Evolutionary conservation across 345 rosid genomes (phyloP).

Genomic region (Mercurialis annua): DNA sequence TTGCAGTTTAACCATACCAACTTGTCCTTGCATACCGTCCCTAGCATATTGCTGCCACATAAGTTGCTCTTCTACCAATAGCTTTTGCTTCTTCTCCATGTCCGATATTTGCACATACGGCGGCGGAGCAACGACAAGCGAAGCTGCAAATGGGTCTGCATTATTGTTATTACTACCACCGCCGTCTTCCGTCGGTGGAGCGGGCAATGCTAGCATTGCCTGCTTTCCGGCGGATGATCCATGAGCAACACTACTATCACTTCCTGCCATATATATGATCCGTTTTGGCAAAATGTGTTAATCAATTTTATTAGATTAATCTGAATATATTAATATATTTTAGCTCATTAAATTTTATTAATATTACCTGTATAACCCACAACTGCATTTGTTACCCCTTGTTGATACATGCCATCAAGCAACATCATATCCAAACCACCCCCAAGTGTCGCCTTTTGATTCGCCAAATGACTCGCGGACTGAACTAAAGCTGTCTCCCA

Average conservation of each 20-base stretch:
- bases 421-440: conserved; percentile 51
- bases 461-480: conserved; percentile 47
- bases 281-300: too few species aligned
- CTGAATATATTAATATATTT: too few species aligned
- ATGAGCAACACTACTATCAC: conserved; percentile 61
- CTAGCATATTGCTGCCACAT: conserved; percentile 55
- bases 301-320: too few species aligned
- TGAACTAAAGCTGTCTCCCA: conserved; percentile 82
- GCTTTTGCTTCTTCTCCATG: conserved; percentile 53
- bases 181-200: conserved; percentile 28
- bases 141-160: conserved; percentile 56
- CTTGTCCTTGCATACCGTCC: conserved; percentile 51
- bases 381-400: conserved; percentile 29
- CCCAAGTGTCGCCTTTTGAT: conserved; percentile 32
- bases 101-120: conserved; percentile 58
- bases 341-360: too few species aligned
- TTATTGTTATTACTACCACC: neutral
- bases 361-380: conserved; percentile 24
- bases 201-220: conserved; percentile 46
- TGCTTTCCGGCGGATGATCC: conserved; percentile 50
- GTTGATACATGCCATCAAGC: conserved; percentile 63
- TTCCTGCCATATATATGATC: too few species aligned
- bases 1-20: conserved; percentile 31
- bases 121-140: conserved; percentile 42
- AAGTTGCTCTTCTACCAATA: conserved; percentile 46